phyloP scores from a whole-genome alignment of 257 asterid genomes.

The Gentiana macrophylla region DNA sequence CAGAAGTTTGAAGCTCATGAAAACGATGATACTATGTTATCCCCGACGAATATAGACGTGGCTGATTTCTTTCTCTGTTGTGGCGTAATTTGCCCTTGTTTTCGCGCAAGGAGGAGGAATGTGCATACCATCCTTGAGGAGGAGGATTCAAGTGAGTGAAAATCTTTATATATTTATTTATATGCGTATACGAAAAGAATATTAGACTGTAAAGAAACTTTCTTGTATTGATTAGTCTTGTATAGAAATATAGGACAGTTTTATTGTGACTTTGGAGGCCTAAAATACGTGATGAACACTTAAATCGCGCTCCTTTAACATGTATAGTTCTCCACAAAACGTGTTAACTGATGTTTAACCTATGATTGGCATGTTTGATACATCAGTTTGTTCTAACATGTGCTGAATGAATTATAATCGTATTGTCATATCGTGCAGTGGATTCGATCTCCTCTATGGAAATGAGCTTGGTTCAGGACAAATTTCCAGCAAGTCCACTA shows the following conservation, averaged over 20 bases:
- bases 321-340: not conserved
- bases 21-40: too few species aligned
- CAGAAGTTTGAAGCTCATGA: too few species aligned
- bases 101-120: too few species aligned
- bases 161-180: too few species aligned
- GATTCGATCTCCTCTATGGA: slow-evolving; percentile 12
- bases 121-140: too few species aligned
- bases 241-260: not conserved
- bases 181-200: not conserved
- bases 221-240: not conserved
- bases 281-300: not conserved
- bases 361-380: not conserved
- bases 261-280: not conserved
- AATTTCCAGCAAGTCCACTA: slow-evolving; percentile 26
- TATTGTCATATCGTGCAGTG: slow-evolving; percentile 19
- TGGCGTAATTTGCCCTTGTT: too few species aligned
- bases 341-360: not conserved
- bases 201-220: not conserved
- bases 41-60: too few species aligned
- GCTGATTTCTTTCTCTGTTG: too few species aligned
- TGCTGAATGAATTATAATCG: slow-evolving; percentile 7
- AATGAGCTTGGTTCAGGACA: slow-evolving; percentile 12
- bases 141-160: too few species aligned
- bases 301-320: not conserved
- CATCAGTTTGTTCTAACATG: not conserved